Base-by-base conservation (phyloP, 2,329 filamentous ascomycete species). In the Lachnellula willkommii region DNA sequence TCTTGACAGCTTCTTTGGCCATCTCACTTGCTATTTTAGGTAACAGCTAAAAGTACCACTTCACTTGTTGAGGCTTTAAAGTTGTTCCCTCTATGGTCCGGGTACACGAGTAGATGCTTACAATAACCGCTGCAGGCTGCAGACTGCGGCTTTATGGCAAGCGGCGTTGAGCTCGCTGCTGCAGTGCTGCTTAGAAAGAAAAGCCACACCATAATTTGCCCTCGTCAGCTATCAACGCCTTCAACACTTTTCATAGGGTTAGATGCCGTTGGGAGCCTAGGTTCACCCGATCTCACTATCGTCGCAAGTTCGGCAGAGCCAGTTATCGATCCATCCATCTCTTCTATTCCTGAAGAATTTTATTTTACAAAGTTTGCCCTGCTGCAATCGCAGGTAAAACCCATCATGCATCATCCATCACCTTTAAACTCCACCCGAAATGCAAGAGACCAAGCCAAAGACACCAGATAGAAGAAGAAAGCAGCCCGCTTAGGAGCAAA, bases 391-490 rank as follows among this genome's bases (percentile, higher is more conserved):
- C 51, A 24, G n/a, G 26, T 49, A 49, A 17, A 49, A 49, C 9
- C 37, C 53, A 7, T 40, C 58, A 58, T 54, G 51, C 48, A 45
- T 15, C 47, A 54, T 57, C 28, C 51, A 20, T 50, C 53, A 37
- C 52, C 46, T 57, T 51, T 39, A 62, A 66, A 64, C 63, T 63
- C 65, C 50, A 59, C 57, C 60, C 35, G 26, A 63, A 62, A 65
- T 62, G 64, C 63, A 61, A 61, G 50, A 61, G 50, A 63, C 57
- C 57, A 61, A 62, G 60, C 57, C 56, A 54, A 61, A 60, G 49
- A 66, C 60, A 63, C 62, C 61, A 57, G 53, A 54, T 61, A 63
- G 64, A 66, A 65, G 63, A 62, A 55, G 59, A 57, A 43, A 52
- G 61, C 50, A 59, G 56, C 54, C 54, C 54, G 56, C 39, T 45